phyloP scores from a whole-genome alignment of 2,329 filamentous ascomycete genomes.

The Ophiostoma ips region DNA sequence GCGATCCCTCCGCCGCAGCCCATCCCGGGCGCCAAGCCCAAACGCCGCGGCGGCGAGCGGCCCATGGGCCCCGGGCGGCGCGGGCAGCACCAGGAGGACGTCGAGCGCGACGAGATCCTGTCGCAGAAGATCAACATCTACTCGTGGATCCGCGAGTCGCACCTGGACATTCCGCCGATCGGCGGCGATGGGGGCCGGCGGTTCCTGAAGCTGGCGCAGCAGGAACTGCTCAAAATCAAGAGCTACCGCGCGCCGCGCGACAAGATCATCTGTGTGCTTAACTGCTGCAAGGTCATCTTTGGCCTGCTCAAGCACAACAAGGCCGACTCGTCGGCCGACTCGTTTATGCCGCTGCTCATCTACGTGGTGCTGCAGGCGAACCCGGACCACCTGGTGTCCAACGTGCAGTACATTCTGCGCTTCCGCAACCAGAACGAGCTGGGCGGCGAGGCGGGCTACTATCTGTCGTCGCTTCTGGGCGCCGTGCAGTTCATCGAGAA shows the following conservation, averaged over 20 bases:
- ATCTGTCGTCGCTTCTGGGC: slow-evolving; percentile 88
- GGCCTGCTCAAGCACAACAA: slow-evolving; percentile 85
- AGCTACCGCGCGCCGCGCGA: slow-evolving; percentile 93
- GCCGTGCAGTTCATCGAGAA: slow-evolving; percentile 95
- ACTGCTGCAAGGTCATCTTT: slow-evolving; percentile 99
- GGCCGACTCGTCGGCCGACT: slow-evolving; percentile 87
- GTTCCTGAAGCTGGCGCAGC: slow-evolving; percentile 78
- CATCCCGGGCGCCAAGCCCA: slow-evolving; percentile 52
- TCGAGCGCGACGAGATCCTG: slow-evolving; percentile 90
- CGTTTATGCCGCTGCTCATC: slow-evolving; percentile 88
- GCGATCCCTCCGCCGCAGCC: slow-evolving; percentile 74
- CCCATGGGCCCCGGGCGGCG: slow-evolving; percentile 67
- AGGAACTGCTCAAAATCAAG: slow-evolving; percentile 92
- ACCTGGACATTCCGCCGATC: slow-evolving; percentile 79
- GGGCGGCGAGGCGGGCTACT: slow-evolving; percentile 94
- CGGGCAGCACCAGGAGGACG: slow-evolving; percentile 95
- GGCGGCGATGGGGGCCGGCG: slow-evolving; percentile 74
- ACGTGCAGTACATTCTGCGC: slow-evolving; percentile 93
- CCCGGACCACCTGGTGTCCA: slow-evolving; percentile 88
- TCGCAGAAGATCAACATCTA: slow-evolving; percentile 96
- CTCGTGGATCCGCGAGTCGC: slow-evolving; percentile 82
- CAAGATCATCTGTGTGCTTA: slow-evolving; percentile 96
- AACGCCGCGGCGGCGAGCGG: slow-evolving; percentile 53
- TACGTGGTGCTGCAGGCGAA: slow-evolving; percentile 92
- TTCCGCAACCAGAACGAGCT: slow-evolving; percentile 97